These are phyloP conservation scores for Boletus barrowsii DNA, from an alignment of 768 basidiomycete genomes.

Conservation along the genomic window DNA sequence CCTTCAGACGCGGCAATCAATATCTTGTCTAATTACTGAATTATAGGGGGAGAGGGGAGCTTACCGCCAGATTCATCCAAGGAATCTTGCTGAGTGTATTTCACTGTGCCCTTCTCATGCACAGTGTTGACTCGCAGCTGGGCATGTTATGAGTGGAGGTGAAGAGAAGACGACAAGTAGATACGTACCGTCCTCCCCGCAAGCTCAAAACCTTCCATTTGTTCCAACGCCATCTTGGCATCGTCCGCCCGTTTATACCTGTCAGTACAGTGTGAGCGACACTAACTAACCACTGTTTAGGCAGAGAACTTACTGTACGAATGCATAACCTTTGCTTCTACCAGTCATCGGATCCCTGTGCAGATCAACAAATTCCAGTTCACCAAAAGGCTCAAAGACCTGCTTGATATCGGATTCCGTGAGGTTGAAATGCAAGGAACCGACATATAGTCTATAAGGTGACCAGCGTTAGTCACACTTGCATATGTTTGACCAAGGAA, in stretches of 20 bases:
- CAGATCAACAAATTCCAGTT: conserved; percentile 97
- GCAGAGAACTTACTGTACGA: conserved; percentile 74
- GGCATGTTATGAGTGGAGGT: conserved; percentile 13
- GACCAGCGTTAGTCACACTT: conserved; percentile 9
- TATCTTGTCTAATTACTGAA: background rate
- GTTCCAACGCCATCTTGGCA: conserved; percentile 94
- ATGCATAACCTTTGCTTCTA: conserved; percentile 96
- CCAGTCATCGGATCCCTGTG: conserved; percentile 94
- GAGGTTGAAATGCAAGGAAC: conserved; percentile 94
- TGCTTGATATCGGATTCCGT: conserved; percentile 97
- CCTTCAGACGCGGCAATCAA: conserved; percentile 44
- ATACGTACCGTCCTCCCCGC: conserved; percentile 82
- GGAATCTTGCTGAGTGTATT: conserved; percentile 73
- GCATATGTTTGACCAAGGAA: conserved; percentile 17
- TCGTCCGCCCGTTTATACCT: conserved; percentile 91
- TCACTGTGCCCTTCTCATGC: conserved; percentile 81
- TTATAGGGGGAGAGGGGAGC: conserved; percentile 4
- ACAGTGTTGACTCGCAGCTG: conserved; percentile 90
- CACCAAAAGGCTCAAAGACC: conserved; percentile 98
- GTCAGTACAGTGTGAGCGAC: conserved; percentile 1
- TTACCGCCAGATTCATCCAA: conserved; percentile 89
- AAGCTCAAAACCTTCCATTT: conserved; percentile 98
- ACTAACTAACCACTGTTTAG: background rate
- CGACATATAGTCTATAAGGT: conserved; percentile 81
- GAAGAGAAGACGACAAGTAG: conserved; percentile 5